Percentiles rank a stretch among this genome's conserved stretches.
These are phyloP conservation scores for Venturia aucupariae DNA, from an alignment of 2,329 filamentous ascomycete genomes.

Conservation along the genomic window DNA sequence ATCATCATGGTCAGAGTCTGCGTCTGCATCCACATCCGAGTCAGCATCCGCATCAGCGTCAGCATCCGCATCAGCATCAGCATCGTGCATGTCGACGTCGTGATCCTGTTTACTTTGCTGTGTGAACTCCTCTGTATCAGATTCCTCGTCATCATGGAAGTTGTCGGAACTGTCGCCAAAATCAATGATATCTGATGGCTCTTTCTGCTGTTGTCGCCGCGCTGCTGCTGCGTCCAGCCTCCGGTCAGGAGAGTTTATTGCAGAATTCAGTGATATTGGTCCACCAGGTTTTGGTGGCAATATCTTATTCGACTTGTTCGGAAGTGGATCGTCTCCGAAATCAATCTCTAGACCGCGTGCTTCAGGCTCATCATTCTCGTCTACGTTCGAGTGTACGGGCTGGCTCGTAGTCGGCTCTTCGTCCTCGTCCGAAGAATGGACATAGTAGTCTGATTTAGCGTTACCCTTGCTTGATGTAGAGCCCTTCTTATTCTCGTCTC, in stretches of 20 bases:
- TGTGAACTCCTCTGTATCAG: slow-evolving; percentile 13
- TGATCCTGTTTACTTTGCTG: background rate
- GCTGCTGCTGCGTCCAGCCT: slow-evolving; percentile 1
- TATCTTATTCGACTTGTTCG: background rate
- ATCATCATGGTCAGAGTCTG: slow-evolving; percentile 10
- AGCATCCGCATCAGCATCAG: slow-evolving; percentile 4
- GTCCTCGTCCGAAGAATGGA: slow-evolving; percentile 14
- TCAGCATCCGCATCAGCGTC: background rate
- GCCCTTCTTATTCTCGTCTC: slow-evolving; percentile 16
- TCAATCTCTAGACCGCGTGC: slow-evolving; percentile 16
- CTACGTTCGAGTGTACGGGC: background rate
- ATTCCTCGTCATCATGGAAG: slow-evolving; percentile 14
- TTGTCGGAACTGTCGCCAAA: slow-evolving; percentile 1
- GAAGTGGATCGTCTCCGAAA: slow-evolving; percentile 13
- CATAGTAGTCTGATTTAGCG: slow-evolving; percentile 15
- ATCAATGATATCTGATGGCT: slow-evolving; percentile 14
- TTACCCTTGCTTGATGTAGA: background rate
- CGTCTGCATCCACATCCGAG: slow-evolving; percentile 7
- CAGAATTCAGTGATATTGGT: slow-evolving; percentile 14
- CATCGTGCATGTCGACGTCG: slow-evolving; percentile 8
- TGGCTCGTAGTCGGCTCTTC: slow-evolving; percentile 9
- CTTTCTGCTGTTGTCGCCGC: background rate
- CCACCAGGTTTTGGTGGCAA: slow-evolving; percentile 8
- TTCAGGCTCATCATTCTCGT: background rate
- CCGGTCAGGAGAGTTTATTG: slow-evolving; percentile 15